Evolutionary conservation across 257 asterid species (phyloP).

Genomic region (Orobanche coerulescens): DNA sequence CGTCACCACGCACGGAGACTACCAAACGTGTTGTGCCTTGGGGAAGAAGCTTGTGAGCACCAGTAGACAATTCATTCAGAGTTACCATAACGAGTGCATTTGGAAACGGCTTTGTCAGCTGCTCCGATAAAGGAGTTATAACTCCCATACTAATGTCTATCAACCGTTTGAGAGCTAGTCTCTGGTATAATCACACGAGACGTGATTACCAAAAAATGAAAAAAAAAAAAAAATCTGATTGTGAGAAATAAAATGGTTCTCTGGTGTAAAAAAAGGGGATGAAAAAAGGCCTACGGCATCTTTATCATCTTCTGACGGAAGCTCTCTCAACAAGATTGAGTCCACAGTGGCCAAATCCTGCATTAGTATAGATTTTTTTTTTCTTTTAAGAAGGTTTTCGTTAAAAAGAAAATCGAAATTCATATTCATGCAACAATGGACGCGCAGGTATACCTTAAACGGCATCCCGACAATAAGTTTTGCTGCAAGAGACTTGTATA

Average conservation of each 20-base stretch:
- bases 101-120: conserved; percentile 82
- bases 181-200: conserved; percentile 39
- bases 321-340: conserved; percentile 85
- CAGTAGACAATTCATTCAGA: conserved; percentile 61
- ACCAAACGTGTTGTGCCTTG: conserved; percentile 81
- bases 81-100: conserved; percentile 70
- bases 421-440: conserved; percentile 14
- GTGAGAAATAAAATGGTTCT: too few relatives aligned
- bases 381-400: conserved; percentile 9
- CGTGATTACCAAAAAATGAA: not conserved
- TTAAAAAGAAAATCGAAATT: conserved; percentile 15
- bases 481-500: conserved; percentile 87
- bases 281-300: too few relatives aligned
- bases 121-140: conserved; percentile 86
- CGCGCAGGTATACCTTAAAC: conserved; percentile 51
- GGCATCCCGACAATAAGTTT: conserved; percentile 95
- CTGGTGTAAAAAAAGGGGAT: too few relatives aligned
- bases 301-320: conserved; percentile 74
- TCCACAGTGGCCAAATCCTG: conserved; percentile 98
- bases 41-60: conserved; percentile 86
- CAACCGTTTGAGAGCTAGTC: conserved; percentile 82
- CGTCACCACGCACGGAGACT: conserved; percentile 80
- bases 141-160: conserved; percentile 96
- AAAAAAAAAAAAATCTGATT: not conserved
- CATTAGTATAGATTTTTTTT: conserved; percentile 5